These are phyloP conservation scores for Aspergillus saccharolyticus DNA, from an alignment of 495 filamentous ascomycete genomes.

Conservation along the genomic window DNA sequence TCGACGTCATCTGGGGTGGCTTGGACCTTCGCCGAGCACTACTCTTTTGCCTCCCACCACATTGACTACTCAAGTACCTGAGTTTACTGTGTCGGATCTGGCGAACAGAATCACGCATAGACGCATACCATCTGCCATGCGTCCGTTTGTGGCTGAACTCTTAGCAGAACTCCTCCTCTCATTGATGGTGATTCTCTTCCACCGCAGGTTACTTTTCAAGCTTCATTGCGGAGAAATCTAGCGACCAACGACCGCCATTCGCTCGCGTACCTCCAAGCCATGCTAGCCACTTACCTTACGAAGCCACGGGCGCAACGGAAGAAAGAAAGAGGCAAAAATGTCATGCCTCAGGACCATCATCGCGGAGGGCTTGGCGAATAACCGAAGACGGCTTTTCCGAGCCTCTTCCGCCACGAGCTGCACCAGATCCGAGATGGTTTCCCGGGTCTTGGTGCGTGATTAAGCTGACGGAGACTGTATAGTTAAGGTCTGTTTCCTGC, in stretches of 20 bases:
- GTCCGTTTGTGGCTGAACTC: background rate
- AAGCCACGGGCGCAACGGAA: background rate
- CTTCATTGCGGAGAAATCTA: background rate
- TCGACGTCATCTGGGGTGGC: background rate
- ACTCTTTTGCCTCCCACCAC: background rate
- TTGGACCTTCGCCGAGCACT: background rate
- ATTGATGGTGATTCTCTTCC: background rate
- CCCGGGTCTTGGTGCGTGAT: too few species aligned
- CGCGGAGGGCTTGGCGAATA: slow-evolving; percentile 20
- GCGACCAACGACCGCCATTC: background rate
- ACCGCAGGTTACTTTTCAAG: background rate
- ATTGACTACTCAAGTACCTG: too few species aligned
- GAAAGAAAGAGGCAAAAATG: background rate
- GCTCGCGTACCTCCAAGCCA: background rate
- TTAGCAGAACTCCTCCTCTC: background rate
- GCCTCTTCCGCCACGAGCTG: background rate
- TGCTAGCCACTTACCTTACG: background rate
- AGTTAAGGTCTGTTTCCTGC: too few species aligned
- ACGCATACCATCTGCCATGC: background rate
- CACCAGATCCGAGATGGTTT: background rate
- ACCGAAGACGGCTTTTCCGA: slow-evolving; percentile 18
- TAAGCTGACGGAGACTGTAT: too few species aligned
- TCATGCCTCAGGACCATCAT: slow-evolving; percentile 20
- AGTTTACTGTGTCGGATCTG: too few species aligned
- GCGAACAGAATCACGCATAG: background rate